Base-by-base conservation (phyloP, 1,284 basidiomycete species). In the Rhodotorula sp. region DNA sequence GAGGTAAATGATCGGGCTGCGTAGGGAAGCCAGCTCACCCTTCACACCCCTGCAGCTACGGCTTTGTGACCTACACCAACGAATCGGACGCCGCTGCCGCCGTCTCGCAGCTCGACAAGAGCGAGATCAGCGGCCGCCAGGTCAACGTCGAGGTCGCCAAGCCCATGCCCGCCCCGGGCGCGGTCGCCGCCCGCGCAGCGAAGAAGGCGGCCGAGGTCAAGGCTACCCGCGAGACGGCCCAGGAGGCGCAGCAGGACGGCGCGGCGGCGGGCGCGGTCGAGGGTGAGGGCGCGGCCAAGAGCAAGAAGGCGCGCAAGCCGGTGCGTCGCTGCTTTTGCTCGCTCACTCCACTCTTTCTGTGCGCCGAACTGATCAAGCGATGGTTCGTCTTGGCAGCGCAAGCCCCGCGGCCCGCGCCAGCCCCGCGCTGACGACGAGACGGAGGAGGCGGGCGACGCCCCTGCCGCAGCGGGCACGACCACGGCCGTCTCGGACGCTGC, bases 121-220 rank as follows among this genome's bases (percentile, higher is more conserved):
- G 89, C 82, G 90, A 94, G 82, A 89, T 96, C 82, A 90, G 92
- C 75, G 91, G 90, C 75, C 92, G 94, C 81, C 86, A 86, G 82
- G 88, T 95, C 81, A 89, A 91, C 82, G 86, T 96, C 83, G 90
- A 95, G 85, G 84, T 92, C 80, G 94, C 94, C 81, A 94, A 94
- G 84, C 90, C 92, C 71, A 84, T 88, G 74, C 90, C 92, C 75
- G 87, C 90, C 83, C 92, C 68, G 50, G 72, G 69, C 25, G 53
- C 39, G 5, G 61, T 67, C 44, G 71, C 71, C 22, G 74, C 73
- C 12, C 71, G 74, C 17, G 70, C 73, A 2, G 64, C 75, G 5
- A 67, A 69, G 61, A 71, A 73, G 59, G 72, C 71, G 1, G 73
- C 70, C 15, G 66, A 74, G 34, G 37, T 66, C 9, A 65, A 60